These are phyloP conservation scores for Lepiota venenata DNA, from an alignment of 768 basidiomycete species.

Conservation along the genomic window DNA sequence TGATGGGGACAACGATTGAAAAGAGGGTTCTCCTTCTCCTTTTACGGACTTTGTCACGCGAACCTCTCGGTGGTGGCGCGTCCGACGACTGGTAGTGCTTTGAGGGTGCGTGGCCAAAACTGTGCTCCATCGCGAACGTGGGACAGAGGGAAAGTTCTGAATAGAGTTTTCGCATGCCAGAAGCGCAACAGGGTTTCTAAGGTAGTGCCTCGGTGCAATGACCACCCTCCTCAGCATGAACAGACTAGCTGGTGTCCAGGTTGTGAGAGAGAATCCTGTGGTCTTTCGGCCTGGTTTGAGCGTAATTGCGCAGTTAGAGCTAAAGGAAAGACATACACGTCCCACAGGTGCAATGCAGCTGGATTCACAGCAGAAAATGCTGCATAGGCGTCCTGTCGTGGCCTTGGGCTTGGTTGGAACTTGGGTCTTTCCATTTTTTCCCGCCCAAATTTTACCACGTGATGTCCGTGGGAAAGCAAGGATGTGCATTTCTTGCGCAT, in stretches of 20 bases:
- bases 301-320: neutral
- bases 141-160: neutral
- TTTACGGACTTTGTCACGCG: neutral
- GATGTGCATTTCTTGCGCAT: too few species aligned
- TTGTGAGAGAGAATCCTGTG: constrained; percentile 8
- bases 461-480: too few species aligned
- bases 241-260: constrained; percentile 11
- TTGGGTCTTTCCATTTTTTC: neutral
- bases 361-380: constrained; percentile 3
- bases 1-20: neutral
- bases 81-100: neutral
- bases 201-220: constrained; percentile 9
- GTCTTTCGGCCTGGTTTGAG: neutral
- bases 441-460: neutral
- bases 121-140: constrained; percentile 3
- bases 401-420: neutral
- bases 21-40: neutral
- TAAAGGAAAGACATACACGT: neutral
- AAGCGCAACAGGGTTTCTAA: constrained; percentile 5
- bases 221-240: constrained; percentile 11
- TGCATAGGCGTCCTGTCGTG: neutral
- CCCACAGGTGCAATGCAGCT: constrained; percentile 1
- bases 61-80: neutral
- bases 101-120: constrained; percentile 1
- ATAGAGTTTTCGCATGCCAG: constrained; percentile 2